Conservation (phyloP, 148 eudicot genomes). For the Mesembryanthemum crystallinum region DNA sequence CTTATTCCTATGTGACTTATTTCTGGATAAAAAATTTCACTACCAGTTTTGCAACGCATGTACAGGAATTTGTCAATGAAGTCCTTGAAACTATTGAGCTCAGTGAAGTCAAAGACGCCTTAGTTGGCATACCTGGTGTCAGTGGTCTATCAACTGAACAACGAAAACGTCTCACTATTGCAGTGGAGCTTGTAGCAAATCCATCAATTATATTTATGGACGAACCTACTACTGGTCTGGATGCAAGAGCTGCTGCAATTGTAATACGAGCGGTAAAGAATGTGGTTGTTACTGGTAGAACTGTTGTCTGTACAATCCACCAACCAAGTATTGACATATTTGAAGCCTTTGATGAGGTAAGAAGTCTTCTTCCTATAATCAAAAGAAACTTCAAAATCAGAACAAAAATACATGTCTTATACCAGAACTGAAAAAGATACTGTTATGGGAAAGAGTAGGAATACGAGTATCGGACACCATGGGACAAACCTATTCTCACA, state of each 20-base stretch:
- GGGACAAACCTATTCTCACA: too few species aligned
- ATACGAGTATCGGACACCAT: too few species aligned
- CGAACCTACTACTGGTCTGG: slow-evolving; percentile 84
- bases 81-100: slow-evolving; percentile 78
- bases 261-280: slow-evolving; percentile 81
- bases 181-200: slow-evolving; percentile 83
- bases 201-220: slow-evolving; percentile 87
- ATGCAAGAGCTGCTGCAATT: slow-evolving; percentile 85
- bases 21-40: background rate
- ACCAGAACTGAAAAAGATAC: background rate
- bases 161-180: slow-evolving; percentile 76
- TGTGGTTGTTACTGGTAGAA: slow-evolving; percentile 68
- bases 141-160: slow-evolving; percentile 81
- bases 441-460: too few species aligned
- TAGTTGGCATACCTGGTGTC: slow-evolving; percentile 67
- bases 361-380: background rate
- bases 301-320: slow-evolving; percentile 90
- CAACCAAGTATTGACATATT: slow-evolving; percentile 90
- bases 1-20: background rate
- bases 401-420: background rate
- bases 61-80: slow-evolving; percentile 66
- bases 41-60: background rate
- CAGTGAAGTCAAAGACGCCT: slow-evolving; percentile 49
- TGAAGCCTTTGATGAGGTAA: slow-evolving; percentile 88
- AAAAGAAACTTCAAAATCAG: background rate